Evolutionary conservation across 208 protist genomes (phyloP), one percentile per base, ranked within the genome.

Genomic region (Trypanosoma congolense): DNA sequence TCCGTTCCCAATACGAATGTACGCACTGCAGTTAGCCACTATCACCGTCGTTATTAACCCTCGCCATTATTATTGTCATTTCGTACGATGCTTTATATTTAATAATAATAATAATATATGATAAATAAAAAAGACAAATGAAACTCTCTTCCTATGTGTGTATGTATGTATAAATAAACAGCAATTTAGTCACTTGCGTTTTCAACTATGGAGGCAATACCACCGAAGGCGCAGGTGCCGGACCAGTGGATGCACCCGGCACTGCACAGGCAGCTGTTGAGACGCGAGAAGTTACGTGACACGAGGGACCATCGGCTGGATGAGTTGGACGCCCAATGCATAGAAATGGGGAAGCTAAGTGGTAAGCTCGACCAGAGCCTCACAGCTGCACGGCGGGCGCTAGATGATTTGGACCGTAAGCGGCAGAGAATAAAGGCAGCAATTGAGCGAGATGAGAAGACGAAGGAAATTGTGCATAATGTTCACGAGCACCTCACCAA

Each of bases 171-270:
- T 38, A 12, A 16, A 38, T 16, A 38, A 6, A 38, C 12, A 16
- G 12, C 33, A 38, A 38, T 38, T 12, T 16, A 0, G 33, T 38
- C 12, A 16, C 12, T 6, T 6, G 6, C 12, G 33, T 38, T n/a
- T n/a, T n/a, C 33, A 38, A 9, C 19, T 18, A 59, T 55, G 60
- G 55, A 54, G 35, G 18, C 55, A 10, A 55, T 63, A n/a, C 46
- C 49, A 2, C 64, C 64, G 8, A 70, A 64, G 47, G 56, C 58
- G 25, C 43, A 50, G 4, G 70, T 84, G 14, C 68, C 72, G 1
- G 43, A 62, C 1, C 61, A 66, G 10, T 92, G 85, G 85, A 68
- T 90, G 65, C 85, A 92, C 54, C 70, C 74, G 2, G 75, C 79
- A 43, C 43, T 92, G 40, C 73, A 65, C 30, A 62, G 70, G 44